Percentiles rank a stretch among this genome's conserved stretches.
Conservation (phyloP, 2,329 filamentous ascomycete species). For the Aspergillus sp. region DNA sequence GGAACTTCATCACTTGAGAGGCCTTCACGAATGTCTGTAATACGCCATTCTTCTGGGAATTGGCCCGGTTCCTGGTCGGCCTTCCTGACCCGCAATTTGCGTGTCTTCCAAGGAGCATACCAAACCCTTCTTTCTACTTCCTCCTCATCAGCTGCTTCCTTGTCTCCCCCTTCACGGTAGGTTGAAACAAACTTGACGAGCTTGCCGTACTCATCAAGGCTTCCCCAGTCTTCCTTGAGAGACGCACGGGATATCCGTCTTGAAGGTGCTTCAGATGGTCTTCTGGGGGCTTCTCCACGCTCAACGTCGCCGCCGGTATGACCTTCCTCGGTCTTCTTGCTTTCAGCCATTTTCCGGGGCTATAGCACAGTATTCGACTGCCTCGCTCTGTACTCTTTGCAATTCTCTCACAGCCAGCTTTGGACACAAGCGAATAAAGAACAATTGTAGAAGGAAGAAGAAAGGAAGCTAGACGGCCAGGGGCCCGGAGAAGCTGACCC, state of each 20-base stretch:
- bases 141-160: conserved; percentile 25
- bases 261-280: conserved; percentile 17
- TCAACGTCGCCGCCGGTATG: conserved; percentile 11
- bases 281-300: conserved; percentile 13
- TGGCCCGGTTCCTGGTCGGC: conserved; percentile 22
- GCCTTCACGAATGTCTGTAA: conserved; percentile 60
- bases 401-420: background rate
- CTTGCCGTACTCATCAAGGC: conserved; percentile 55
- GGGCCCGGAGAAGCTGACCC: too few species aligned
- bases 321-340: conserved; percentile 6
- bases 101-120: conserved; percentile 51
- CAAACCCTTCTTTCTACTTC: conserved; percentile 46
- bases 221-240: conserved; percentile 24
- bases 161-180: conserved; percentile 49
- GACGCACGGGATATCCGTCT: conserved; percentile 30
- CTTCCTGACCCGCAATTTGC: conserved; percentile 20
- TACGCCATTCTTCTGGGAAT: conserved; percentile 59
- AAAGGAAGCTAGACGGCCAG: background rate
- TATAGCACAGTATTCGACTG: background rate
- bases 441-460: background rate
- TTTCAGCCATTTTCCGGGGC: background rate
- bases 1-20: conserved; percentile 52
- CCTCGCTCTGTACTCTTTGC: background rate
- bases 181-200: conserved; percentile 60
- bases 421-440: background rate